Base-by-base conservation (phyloP, 202 grass and related monocot species). In the Digitaria exilis region DNA sequence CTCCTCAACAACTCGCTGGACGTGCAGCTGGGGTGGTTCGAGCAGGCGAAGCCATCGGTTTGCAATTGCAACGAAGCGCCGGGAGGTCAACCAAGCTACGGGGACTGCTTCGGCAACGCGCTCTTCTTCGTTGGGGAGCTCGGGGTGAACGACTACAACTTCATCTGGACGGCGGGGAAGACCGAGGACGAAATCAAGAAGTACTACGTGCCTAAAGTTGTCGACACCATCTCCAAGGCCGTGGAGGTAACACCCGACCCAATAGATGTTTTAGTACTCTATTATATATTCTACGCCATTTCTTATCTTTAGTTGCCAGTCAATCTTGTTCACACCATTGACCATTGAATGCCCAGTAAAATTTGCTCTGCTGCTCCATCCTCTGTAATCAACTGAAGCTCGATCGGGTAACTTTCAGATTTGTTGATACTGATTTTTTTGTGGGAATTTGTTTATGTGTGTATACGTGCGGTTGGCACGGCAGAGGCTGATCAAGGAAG, bases 81-180 rank as follows among this genome's bases (percentile, higher is more conserved):
- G 48, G 37, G 37, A 39, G 37, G 37, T 39, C 37, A 37, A 37
- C 5, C 35, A 37, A 14, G 43, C 11, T 13, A 45, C 11, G 14
- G 14, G 44, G 24, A 48, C 3, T 86, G 75, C 7, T 76, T 88
- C 1, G 35, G 79, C 28, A 88, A 71, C 31, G 63, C 92, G 2
- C 82, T 92, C 5, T 88, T 95, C 32, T 21, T 95, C 18, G n/a
- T 95, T 2, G 92, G 92, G n/a, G 90, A 95, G 79, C 64, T 90
- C 11, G 82, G 85, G 19, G 75, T 84, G 3, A 92, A 92, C 32
- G 92, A 92, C 52, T 95, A 95, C 65, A 81, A 3, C 55, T 55
- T 80, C 62, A 9, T 68, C 14, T 75, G 31, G 72, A 17, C 5
- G 32, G 72, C 72, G 12, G 24, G 24, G 19, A 75, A 42, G 51